Base-by-base conservation (phyloP, 2,329 filamentous ascomycete genomes). In the Cladosporium sp. region DNA sequence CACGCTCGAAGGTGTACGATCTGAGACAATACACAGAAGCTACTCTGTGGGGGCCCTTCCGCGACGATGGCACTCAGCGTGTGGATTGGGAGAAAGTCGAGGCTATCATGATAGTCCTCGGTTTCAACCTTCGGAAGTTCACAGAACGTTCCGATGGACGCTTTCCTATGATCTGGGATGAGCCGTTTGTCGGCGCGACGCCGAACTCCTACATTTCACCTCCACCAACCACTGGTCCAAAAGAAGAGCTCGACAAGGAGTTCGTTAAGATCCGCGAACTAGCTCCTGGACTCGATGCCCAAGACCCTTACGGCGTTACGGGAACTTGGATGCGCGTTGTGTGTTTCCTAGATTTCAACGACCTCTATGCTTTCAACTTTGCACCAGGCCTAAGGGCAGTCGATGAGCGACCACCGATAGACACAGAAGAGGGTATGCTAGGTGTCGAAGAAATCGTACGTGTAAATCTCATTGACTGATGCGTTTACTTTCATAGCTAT, bases 61-160 rank as follows among this genome's bases (percentile, higher is more conserved):
- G 81, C 67, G 76, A 82, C 51, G 88, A 92, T 67, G 83, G 81
- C 1, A 80, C 77, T 2, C 80, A 79, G 55, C 72, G 74, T 5
- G 86, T 90, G 0, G 88, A 93, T 72, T 93, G 89, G 89, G 88
- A 92, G 72, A 90, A 89, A 74, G 75, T 92, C 11, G 89, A 92
- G 72, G 85, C 87, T 8, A 82, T 91, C 56, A 83, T 91, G 78
- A 76, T 92, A 3, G 84, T 88, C 2, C 72, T 92, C 3, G 82
- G 82, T 3, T 79, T 82, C 67, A 91, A 90, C 68, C 77, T 88
- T 54, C 72, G 75, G 39, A 68, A 72, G 9, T 81, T 83, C 63
- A 73, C 65, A 22, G 67, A 70, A 51, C 66, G 76, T 12, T 67
- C 67, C 7, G 75, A 76, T 17, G 74, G 76, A 2, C 73, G 82